Evolutionary conservation across 2,329 filamentous ascomycete genomes (phyloP).

Genomic region (Alternaria ventricosa): DNA sequence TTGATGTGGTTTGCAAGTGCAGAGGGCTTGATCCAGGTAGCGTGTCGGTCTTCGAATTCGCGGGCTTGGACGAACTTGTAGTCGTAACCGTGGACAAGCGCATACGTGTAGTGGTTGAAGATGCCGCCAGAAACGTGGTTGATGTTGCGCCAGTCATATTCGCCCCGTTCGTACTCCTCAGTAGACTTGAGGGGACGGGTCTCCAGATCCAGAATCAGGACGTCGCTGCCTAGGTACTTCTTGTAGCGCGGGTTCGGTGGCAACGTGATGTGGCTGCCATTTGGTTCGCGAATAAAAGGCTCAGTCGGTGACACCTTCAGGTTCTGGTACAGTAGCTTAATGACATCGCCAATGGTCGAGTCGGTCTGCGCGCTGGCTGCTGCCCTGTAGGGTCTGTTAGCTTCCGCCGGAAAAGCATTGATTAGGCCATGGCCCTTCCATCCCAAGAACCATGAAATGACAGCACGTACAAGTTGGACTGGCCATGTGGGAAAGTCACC

Average conservation of each 20-base stretch:
- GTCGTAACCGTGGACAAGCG: constrained; percentile 57
- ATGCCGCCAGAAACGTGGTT: constrained; percentile 46
- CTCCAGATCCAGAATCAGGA: constrained; percentile 47
- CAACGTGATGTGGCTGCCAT: constrained; percentile 38
- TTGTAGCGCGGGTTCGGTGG: constrained; percentile 41
- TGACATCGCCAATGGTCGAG: constrained; percentile 40
- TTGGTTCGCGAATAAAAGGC: constrained; percentile 40
- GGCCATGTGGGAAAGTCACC: constrained; percentile 29
- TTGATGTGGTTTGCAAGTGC: constrained; percentile 47
- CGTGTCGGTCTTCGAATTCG: constrained; percentile 50
- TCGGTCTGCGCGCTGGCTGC: constrained; percentile 28
- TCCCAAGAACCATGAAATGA: background rate
- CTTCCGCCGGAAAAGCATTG: background rate
- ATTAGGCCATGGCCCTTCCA: background rate
- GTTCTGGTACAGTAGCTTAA: constrained; percentile 41
- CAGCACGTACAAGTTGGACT: constrained; percentile 35
- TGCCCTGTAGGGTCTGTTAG: constrained; percentile 30
- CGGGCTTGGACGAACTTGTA: constrained; percentile 56
- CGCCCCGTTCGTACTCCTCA: constrained; percentile 38
- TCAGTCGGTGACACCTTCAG: constrained; percentile 37
- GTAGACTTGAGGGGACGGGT: constrained; percentile 43
- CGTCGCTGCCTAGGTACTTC: constrained; percentile 42
- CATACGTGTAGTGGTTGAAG: constrained; percentile 50
- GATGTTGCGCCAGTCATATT: constrained; percentile 46
- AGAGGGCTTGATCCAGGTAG: constrained; percentile 57